These are phyloP conservation scores for Mariannaea sp. DNA, from an alignment of 2,329 filamentous ascomycete species.

Conservation along the genomic window DNA sequence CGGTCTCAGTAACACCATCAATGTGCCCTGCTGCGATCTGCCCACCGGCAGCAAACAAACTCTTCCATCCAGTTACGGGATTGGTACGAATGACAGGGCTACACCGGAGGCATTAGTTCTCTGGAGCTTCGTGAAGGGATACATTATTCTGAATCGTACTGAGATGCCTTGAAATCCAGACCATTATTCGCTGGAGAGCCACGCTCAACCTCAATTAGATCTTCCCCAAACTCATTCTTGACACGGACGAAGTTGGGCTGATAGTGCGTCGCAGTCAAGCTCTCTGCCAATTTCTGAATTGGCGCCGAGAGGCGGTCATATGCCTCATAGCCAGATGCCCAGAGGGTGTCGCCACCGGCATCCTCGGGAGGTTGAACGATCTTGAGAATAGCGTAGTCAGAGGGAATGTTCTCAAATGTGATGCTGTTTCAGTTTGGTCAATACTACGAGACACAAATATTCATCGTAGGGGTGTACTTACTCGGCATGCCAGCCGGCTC, in stretches of 20 bases:
- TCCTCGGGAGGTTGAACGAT: slow-evolving; percentile 19
- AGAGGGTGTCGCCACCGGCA: slow-evolving; percentile 19
- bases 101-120: neutral
- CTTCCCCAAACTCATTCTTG: slow-evolving; percentile 6
- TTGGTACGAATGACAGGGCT: slow-evolving; percentile 23
- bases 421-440: neutral
- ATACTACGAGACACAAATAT: neutral
- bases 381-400: slow-evolving; percentile 17
- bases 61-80: slow-evolving; percentile 24
- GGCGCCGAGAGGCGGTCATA: slow-evolving; percentile 20
- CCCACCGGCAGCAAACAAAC: slow-evolving; percentile 16
- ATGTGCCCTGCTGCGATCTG: slow-evolving; percentile 12
- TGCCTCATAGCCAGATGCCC: slow-evolving; percentile 19
- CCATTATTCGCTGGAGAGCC: slow-evolving; percentile 20
- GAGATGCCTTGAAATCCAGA: slow-evolving; percentile 16
- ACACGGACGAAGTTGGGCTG: slow-evolving; percentile 13
- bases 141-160: neutral
- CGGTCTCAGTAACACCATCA: slow-evolving; percentile 9
- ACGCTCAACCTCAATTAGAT: slow-evolving; percentile 16
- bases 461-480: neutral
- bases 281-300: slow-evolving; percentile 15
- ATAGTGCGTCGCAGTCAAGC: slow-evolving; percentile 14
- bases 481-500: slow-evolving; percentile 23
- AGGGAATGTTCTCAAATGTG: slow-evolving; percentile 20
- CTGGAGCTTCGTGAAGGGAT: neutral